Conservation (phyloP, 805 yeast genomes). For the Cyberlindnera xishuangbannaensis region DNA sequence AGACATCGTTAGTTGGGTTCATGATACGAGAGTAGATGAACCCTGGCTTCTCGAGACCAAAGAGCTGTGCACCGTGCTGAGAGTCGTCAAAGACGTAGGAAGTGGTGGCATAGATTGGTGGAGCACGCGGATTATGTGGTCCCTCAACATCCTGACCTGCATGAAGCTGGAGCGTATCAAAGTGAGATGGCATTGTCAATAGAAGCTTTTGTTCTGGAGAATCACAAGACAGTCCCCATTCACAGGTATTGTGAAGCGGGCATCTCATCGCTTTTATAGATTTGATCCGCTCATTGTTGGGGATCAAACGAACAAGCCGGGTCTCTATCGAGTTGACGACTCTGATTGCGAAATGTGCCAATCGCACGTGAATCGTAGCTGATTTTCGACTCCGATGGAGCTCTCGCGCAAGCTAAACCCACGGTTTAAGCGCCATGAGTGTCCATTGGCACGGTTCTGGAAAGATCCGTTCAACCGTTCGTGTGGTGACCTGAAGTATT, state of each 20-base stretch:
- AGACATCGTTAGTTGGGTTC: slow-evolving; percentile 90
- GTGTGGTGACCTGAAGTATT: no score
- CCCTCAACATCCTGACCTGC: slow-evolving; percentile 82
- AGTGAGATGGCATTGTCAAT: slow-evolving; percentile 44
- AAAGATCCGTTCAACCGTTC: no score
- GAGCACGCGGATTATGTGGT: slow-evolving; percentile 65
- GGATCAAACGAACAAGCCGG: not conserved
- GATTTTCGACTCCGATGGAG: no score
- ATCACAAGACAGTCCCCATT: not conserved
- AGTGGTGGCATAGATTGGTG: slow-evolving; percentile 88
- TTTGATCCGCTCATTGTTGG: not conserved
- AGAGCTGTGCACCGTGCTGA: slow-evolving; percentile 86
- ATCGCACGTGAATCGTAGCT: slow-evolving; percentile 10
- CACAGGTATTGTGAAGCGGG: no score
- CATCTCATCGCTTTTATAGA: no score
- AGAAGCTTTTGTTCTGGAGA: not conserved
- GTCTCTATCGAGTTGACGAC: not conserved
- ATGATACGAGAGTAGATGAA: slow-evolving; percentile 83
- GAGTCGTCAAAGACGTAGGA: slow-evolving; percentile 86
- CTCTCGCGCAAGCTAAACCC: no score
- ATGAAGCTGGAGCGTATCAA: slow-evolving; percentile 89
- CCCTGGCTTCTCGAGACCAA: slow-evolving; percentile 80
- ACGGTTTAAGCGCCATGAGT: no score
- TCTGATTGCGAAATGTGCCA: slow-evolving; percentile 4
- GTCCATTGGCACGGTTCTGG: no score